Conservation (phyloP, 345 rosid genomes). For the Sisymbrium irio region DNA sequence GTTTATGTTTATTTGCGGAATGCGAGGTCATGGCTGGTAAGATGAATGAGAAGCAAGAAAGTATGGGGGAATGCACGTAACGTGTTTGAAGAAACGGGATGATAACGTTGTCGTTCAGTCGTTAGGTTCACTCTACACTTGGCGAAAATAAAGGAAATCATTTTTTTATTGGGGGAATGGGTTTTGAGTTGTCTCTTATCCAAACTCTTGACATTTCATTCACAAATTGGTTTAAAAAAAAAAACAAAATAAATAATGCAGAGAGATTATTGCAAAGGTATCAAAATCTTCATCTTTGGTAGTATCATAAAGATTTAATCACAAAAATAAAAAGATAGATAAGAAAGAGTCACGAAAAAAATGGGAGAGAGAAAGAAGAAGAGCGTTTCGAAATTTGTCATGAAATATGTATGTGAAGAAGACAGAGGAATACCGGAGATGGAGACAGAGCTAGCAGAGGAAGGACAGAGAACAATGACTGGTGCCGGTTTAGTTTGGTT, state of each 20-base stretch:
- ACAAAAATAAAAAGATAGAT: background rate
- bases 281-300: constrained; percentile 10
- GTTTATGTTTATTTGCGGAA: background rate
- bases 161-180: background rate
- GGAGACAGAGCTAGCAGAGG: constrained; percentile 4
- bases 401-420: constrained; percentile 28
- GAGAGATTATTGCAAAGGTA: background rate
- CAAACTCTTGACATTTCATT: background rate
- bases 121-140: constrained; percentile 29
- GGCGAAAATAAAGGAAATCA: background rate
- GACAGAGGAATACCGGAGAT: constrained; percentile 22
- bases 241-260: background rate
- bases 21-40: background rate
- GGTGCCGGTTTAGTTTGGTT: constrained; percentile 2
- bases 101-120: constrained; percentile 21
- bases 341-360: constrained; percentile 23
- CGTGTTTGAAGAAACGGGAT: no score
- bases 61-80: no score
- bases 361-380: constrained; percentile 13
- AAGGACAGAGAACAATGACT: background rate
- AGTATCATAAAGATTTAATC: background rate
- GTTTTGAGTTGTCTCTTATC: background rate
- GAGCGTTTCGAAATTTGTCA: constrained; percentile 28
- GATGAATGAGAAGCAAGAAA: background rate
- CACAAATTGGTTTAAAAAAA: no score